phyloP scores from a whole-genome alignment of 345 rosid species.

The Gossypium arboreum region DNA sequence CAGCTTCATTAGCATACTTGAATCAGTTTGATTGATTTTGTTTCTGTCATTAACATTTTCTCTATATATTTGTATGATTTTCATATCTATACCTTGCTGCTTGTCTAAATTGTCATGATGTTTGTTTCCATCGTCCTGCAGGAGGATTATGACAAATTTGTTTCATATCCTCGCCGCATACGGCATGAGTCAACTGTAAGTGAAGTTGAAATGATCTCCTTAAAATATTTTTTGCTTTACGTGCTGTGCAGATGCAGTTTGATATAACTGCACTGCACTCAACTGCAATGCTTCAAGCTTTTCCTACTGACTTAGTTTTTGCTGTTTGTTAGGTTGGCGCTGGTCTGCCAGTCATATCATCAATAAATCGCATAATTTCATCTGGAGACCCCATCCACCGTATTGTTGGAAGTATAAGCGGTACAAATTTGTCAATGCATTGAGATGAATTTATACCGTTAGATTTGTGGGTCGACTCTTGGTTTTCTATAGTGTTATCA shows the following conservation, averaged over 20 bases:
- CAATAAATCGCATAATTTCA: slow-evolving; percentile 67
- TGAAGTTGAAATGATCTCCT: slow-evolving; percentile 16
- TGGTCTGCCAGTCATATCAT: slow-evolving; percentile 88
- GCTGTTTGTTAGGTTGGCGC: slow-evolving; percentile 50
- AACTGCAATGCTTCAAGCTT: background rate
- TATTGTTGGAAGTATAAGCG: slow-evolving; percentile 76
- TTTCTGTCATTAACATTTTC: slow-evolving; percentile 1
- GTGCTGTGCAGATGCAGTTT: background rate
- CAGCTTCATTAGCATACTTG: background rate
- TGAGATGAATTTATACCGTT: background rate
- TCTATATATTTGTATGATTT: background rate
- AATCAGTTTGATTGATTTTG: background rate
- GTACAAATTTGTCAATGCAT: slow-evolving; percentile 6
- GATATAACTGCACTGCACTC: slow-evolving; percentile 23
- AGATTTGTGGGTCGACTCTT: background rate
- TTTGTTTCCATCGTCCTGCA: slow-evolving; percentile 27
- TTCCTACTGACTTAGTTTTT: background rate
- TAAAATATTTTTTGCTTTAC: background rate
- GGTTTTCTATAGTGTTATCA: background rate
- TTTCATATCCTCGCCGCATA: slow-evolving; percentile 50
- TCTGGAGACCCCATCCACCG: slow-evolving; percentile 78
- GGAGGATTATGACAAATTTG: slow-evolving; percentile 73
- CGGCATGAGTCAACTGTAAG: slow-evolving; percentile 94
- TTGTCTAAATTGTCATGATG: background rate
- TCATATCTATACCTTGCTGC: background rate